A percentile compares a stretch with the other conserved stretches of the same genome.
Evolutionary conservation across 2,329 filamentous ascomycete species (phyloP).

Genomic region (Claviceps sorghi): DNA sequence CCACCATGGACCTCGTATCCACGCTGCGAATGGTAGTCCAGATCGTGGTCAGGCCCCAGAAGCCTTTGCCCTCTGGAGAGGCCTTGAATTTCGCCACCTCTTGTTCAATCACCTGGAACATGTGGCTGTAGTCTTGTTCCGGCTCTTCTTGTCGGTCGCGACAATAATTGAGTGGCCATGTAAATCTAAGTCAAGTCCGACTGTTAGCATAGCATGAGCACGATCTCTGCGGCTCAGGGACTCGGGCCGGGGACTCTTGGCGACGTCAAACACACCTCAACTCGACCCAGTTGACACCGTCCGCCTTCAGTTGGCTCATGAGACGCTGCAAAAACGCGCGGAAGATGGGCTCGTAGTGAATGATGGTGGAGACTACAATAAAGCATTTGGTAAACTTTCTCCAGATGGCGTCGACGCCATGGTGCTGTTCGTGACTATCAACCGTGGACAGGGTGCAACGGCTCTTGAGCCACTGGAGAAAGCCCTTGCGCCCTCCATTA

Average conservation of each 20-base stretch:
- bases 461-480: constrained; percentile 61
- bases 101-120: constrained; percentile 61
- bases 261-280: constrained; percentile 33
- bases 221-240: not conserved
- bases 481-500: constrained; percentile 52
- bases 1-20: constrained; percentile 50
- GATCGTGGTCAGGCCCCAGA: constrained; percentile 76
- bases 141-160: constrained; percentile 47
- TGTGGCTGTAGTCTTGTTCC: constrained; percentile 52
- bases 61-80: constrained; percentile 53
- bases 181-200: constrained; percentile 35
- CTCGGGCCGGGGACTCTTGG: not conserved
- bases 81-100: constrained; percentile 64
- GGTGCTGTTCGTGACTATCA: constrained; percentile 66
- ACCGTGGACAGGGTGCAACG: constrained; percentile 56
- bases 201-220: not conserved
- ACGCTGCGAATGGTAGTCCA: constrained; percentile 62
- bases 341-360: constrained; percentile 86
- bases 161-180: constrained; percentile 59
- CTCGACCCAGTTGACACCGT: constrained; percentile 78
- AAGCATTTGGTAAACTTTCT: constrained; percentile 66
- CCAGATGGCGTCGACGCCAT: constrained; percentile 76
- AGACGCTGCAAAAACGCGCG: constrained; percentile 59
- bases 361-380: constrained; percentile 53
- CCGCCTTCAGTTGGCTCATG: constrained; percentile 55